These are phyloP conservation scores for Sextonia rubra DNA, from an alignment of 164 flowering plant genomes.

Conservation along the genomic window DNA sequence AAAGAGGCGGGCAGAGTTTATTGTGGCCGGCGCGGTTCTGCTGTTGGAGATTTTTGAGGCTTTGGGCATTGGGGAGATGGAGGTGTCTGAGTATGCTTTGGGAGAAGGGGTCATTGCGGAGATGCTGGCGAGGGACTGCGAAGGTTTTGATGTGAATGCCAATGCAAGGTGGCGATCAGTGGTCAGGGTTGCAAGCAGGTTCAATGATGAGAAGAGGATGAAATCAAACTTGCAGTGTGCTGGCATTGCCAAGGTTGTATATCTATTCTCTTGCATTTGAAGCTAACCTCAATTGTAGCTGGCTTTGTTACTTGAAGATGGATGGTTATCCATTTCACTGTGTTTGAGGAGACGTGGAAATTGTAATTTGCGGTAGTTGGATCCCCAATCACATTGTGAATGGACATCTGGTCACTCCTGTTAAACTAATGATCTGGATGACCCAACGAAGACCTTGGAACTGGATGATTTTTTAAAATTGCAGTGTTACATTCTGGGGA, in stretches of 20 bases:
- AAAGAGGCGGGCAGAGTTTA: conserved; percentile 56
- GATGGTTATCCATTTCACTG: too few relatives aligned
- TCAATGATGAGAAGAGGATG: conserved; percentile 49
- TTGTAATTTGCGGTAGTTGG: too few relatives aligned
- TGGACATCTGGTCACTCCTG: too few relatives aligned
- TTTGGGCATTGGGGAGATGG: conserved; percentile 60
- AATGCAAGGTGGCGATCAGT: conserved; percentile 67
- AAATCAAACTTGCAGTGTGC: conserved; percentile 35
- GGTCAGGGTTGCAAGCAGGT: conserved; percentile 40
- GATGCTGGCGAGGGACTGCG: conserved; percentile 31
- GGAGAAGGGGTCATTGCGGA: conserved; percentile 72
- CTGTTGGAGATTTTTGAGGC: conserved; percentile 61
- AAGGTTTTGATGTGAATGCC: conserved; percentile 35
- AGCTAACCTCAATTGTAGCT: neutral
- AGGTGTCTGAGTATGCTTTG: conserved; percentile 66
- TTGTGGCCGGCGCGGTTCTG: conserved; percentile 63
- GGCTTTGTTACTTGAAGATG: neutral
- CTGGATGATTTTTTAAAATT: too few relatives aligned
- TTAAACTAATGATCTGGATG: too few relatives aligned
- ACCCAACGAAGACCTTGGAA: too few relatives aligned
- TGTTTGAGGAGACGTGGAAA: too few relatives aligned
- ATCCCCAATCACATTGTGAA: too few relatives aligned
- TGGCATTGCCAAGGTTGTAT: conserved; percentile 45
- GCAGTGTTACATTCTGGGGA: too few relatives aligned
- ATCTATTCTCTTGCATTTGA: neutral